phyloP scores from a whole-genome alignment of 768 basidiomycete species.

The Nidula microcarpa region DNA sequence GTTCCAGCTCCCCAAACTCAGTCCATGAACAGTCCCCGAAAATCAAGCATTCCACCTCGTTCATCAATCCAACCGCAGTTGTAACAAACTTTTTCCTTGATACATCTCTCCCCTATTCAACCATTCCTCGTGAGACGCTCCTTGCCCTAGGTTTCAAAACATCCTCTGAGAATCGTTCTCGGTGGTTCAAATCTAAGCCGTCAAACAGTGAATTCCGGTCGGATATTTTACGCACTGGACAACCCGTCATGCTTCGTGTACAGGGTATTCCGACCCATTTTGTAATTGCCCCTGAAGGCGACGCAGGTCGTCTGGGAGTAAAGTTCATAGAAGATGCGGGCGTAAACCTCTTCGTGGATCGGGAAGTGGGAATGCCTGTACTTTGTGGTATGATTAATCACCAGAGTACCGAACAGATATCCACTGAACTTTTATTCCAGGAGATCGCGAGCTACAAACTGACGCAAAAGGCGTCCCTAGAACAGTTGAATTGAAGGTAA shows the following conservation, averaged over 20 bases:
- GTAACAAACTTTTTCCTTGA: constrained; percentile 26
- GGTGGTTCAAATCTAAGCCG: neutral
- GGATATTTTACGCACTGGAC: neutral
- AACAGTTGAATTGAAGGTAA: too few relatives aligned
- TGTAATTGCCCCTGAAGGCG: constrained; percentile 18
- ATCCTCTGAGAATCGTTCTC: too few relatives aligned
- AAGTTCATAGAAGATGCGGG: constrained; percentile 24
- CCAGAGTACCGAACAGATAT: too few relatives aligned
- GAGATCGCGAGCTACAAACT: too few relatives aligned
- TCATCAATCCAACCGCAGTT: constrained; percentile 6
- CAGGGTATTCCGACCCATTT: constrained; percentile 19
- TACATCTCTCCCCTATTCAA: constrained; percentile 21
- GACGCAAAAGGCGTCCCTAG: too few relatives aligned
- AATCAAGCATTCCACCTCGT: too few relatives aligned
- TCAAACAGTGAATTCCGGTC: neutral
- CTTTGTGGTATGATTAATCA: constrained; percentile 13
- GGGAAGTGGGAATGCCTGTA: constrained; percentile 18
- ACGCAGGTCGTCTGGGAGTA: constrained; percentile 23
- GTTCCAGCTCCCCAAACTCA: too few relatives aligned
- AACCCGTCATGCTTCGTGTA: constrained; percentile 4
- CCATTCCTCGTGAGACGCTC: constrained; percentile 24
- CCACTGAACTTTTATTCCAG: too few relatives aligned
- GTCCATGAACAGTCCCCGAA: too few relatives aligned
- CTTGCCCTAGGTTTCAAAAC: constrained; percentile 15
- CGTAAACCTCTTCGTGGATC: constrained; percentile 22